These are phyloP conservation scores for Ophiostoma sp. DNA, from an alignment of 2,329 filamentous ascomycete genomes.

Conservation along the genomic window DNA sequence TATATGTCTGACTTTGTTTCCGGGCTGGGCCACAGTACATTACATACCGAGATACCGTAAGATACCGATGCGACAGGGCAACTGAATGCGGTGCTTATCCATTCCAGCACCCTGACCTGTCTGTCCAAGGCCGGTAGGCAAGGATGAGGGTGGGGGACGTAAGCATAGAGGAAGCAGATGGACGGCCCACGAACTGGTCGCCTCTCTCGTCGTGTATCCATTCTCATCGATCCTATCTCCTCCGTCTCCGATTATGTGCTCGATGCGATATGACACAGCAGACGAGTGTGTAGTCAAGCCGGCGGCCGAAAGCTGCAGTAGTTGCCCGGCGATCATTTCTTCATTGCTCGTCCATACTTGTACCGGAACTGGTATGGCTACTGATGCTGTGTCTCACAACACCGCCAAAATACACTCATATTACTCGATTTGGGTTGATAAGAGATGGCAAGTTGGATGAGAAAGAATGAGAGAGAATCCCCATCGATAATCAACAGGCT, in stretches of 20 bases:
- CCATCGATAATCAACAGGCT: not conserved
- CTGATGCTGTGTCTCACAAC: slow-evolving; percentile 21
- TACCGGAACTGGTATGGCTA: slow-evolving; percentile 18
- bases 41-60: slow-evolving; percentile 3
- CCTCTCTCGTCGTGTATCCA: not conserved
- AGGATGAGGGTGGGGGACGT: not conserved
- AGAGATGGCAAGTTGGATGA: not conserved
- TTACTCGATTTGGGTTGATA: not conserved
- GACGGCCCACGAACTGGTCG: not conserved
- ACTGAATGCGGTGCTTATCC: slow-evolving; percentile 2
- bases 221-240: not conserved
- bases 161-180: not conserved
- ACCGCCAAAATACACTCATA: not conserved
- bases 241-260: not conserved
- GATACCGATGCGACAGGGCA: not conserved
- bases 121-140: slow-evolving; percentile 1
- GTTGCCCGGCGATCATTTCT: slow-evolving; percentile 16
- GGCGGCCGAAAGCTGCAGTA: slow-evolving; percentile 25
- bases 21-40: not conserved
- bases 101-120: not conserved
- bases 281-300: slow-evolving; percentile 4
- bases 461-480: not conserved
- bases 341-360: not conserved
- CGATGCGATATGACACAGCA: slow-evolving; percentile 12
- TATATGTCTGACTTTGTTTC: slow-evolving; percentile 3